Base-by-base conservation (phyloP, 2,329 filamentous ascomycete genomes). In the Fusarium avenaceum region DNA sequence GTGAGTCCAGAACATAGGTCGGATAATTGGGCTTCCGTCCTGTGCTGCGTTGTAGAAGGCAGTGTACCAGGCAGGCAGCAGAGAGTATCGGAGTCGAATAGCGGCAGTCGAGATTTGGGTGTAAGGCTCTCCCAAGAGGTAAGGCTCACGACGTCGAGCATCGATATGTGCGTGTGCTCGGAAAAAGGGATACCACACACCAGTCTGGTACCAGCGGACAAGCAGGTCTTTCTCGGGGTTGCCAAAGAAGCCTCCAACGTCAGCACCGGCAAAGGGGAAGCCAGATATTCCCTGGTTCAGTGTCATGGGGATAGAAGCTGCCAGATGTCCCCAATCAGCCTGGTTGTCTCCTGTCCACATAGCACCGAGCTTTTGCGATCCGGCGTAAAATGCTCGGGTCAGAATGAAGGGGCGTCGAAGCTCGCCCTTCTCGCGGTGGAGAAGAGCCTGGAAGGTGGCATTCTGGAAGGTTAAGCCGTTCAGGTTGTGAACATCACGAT, bases 281-380 rank as follows among this genome's bases (percentile, higher is more conserved):
- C 96, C 96, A 2, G 93, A 89, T 71, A 99, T 94, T 57, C 95
- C 94, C 76, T 97, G 92, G 78, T 92, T 96, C 40, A 99, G 83
- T 24, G 97, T 84, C 96, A 99, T 99, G 24, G 96, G 95, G 38
- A 97, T 87, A 3, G 94, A 92, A 1, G 90, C 92, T n/a, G 89
- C 92, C 17, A 99, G 86, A 75, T 98, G 94, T 19, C 90, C 89
- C 96, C 96, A 99, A 24, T 88, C 90, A 13, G 96, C 96, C 78
- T 96, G 92, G 81, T 99, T 99, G 77, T 99, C 96, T 63, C 96
- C 96, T 20, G 96, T 99, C 96, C 96, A 99, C 94, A 97, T 97
- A 61, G 96, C 95, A 67, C 93, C 93, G 42, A 93, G 83, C 57
- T 95, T 90, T 81, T 99, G 96, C 56, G 92, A 94, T 35, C 96